phyloP scores from a whole-genome alignment of 306 rosid genomes.

The Vigna hirtella region DNA sequence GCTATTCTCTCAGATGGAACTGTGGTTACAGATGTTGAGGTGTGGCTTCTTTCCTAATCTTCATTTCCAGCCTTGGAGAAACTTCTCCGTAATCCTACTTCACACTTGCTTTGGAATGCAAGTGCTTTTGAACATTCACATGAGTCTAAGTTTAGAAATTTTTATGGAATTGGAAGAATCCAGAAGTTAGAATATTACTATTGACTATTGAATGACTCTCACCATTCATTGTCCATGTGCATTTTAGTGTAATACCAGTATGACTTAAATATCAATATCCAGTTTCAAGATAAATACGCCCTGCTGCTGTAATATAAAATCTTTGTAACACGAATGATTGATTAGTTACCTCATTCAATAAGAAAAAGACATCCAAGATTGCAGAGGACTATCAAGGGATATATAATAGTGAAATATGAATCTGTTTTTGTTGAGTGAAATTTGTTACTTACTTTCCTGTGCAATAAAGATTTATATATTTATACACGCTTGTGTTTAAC shows the following conservation, averaged over 20 bases:
- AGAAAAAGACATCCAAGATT: neutral
- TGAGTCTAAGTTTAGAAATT: conserved; percentile 3
- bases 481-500: conserved; percentile 5
- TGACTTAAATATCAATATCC: conserved; percentile 2
- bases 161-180: conserved; percentile 5
- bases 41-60: conserved; percentile 47
- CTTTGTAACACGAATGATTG: neutral
- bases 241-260: neutral
- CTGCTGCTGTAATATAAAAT: conserved; percentile 19
- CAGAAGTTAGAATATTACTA: neutral
- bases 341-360: neutral
- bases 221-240: neutral
- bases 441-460: conserved; percentile 14
- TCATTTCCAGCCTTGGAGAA: conserved; percentile 7
- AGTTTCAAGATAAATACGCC: neutral
- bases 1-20: conserved; percentile 92
- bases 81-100: neutral
- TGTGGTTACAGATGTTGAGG: conserved; percentile 88
- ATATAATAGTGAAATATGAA: neutral
- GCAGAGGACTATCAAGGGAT: conserved; percentile 3
- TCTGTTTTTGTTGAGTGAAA: conserved; percentile 5
- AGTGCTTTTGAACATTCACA: conserved; percentile 16
- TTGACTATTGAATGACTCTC: neutral
- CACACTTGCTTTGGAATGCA: neutral
- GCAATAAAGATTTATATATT: conserved; percentile 3